A percentile compares a stretch with the other conserved stretches of the same genome.
phyloP scores from a whole-genome alignment of 148 eudicot species.

The Rhododendron mucronatum region DNA sequence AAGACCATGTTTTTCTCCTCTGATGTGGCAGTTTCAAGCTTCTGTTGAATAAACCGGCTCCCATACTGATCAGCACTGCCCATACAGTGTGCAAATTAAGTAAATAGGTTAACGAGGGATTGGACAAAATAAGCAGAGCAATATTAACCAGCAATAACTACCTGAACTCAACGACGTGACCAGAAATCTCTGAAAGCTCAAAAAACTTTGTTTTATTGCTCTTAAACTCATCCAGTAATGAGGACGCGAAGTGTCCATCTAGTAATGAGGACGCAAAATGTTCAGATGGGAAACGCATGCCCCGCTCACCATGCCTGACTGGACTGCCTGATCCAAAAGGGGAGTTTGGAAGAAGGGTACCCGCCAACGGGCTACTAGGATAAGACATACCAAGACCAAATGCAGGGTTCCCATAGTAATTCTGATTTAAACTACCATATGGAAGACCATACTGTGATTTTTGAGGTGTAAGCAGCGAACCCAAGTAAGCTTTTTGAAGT shows the following conservation, averaged over 20 bases:
- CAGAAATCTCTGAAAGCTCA: conserved; percentile 80
- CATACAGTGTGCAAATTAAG: conserved; percentile 10
- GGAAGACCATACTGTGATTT: conserved; percentile 65
- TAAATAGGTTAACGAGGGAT: background rate
- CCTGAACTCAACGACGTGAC: conserved; percentile 89
- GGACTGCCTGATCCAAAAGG: conserved; percentile 68
- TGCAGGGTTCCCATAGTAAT: conserved; percentile 57
- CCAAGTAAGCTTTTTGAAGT: conserved; percentile 76
- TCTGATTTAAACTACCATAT: conserved; percentile 52
- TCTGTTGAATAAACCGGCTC: conserved; percentile 87
- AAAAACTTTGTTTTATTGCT: conserved; percentile 72
- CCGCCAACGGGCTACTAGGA: conserved; percentile 56
- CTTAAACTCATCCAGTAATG: conserved; percentile 81
- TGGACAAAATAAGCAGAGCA: background rate
- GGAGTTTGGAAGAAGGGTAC: conserved; percentile 60
- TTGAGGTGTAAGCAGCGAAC: conserved; percentile 55
- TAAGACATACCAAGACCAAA: conserved; percentile 62
- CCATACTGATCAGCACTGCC: conserved; percentile 88
- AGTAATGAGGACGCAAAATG: conserved; percentile 46
- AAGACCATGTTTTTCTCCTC: conserved; percentile 81
- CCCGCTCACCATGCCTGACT: conserved; percentile 63
- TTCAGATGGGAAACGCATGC: conserved; percentile 52
- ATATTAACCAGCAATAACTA: conserved; percentile 14
- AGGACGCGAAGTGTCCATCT: conserved; percentile 60
- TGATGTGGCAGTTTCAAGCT: conserved; percentile 71